Conservation (phyloP, 2,329 filamentous ascomycete species). For the Ophiocordyceps unilateralis region DNA sequence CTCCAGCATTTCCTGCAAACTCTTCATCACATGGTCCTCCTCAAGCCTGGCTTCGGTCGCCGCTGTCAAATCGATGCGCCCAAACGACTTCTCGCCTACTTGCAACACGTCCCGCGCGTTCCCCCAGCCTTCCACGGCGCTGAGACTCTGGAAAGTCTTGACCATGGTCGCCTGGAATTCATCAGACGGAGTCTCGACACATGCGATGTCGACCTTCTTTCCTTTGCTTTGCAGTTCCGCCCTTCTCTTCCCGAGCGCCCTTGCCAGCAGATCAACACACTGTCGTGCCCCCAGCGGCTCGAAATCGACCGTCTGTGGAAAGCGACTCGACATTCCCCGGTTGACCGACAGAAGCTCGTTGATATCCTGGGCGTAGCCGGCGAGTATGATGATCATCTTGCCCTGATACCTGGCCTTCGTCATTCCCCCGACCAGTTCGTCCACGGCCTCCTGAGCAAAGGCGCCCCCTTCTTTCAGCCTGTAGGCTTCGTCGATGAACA, state of each 20-base stretch:
- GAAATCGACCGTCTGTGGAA: conserved; percentile 45
- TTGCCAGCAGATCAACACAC: conserved; percentile 18
- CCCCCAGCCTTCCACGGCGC: conserved; percentile 34
- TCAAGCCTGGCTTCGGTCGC: conserved; percentile 5
- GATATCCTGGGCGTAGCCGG: conserved; percentile 51
- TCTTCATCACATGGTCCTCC: conserved; percentile 2
- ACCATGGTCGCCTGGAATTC: conserved; percentile 4
- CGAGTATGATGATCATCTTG: conserved; percentile 49
- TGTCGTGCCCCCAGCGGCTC: conserved; percentile 20
- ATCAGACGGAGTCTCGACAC: conserved; percentile 7
- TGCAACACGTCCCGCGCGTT: conserved; percentile 45
- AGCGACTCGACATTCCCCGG: conserved; percentile 45
- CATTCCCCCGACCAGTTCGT: conserved; percentile 32
- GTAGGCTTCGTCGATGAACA: conserved; percentile 61
- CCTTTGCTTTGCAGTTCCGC: conserved; percentile 4
- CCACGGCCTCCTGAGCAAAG: conserved; percentile 39
- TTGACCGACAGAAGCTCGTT: conserved; percentile 44
- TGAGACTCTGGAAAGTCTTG: conserved; percentile 21
- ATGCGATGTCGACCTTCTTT: conserved; percentile 9
- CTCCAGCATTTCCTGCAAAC: conserved; percentile 9
- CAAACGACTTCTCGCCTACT: conserved; percentile 32
- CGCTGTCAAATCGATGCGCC: conserved; percentile 8
- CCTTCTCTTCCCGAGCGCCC: conserved; percentile 20
- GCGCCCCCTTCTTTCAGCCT: conserved; percentile 35
- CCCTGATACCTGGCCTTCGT: conserved; percentile 38